Evolutionary conservation across 208 protist genomes (phyloP), one percentile per base, ranked within the genome.

Genomic region (Wallacemonas sp.): DNA sequence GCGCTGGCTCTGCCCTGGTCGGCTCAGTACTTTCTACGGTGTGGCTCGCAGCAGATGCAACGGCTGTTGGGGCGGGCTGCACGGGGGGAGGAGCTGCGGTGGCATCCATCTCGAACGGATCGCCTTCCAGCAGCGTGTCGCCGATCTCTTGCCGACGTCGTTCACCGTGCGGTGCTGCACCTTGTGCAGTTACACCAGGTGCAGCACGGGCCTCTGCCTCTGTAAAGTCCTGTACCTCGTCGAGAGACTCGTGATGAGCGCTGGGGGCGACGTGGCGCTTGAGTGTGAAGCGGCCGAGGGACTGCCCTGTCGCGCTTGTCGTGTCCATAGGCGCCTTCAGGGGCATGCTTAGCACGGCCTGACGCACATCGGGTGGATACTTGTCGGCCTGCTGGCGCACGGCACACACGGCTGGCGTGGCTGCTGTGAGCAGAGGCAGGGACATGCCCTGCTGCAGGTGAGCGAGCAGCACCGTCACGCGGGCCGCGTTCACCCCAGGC

Each of bases 401-500:
- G 0, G 59, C 36, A 34, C 21, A 28, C 31, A 83, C 68, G 11
- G 76, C 62, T 2, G 70, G 51, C 42, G 75, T 78, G 36, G 62
- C 54, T 14, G 67, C 61, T 2, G 79, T 90, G 15, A 95, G 53
- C 55, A 83, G 70, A 24, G 89, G 81, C 19, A 79, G 66, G 11
- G 45, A 60, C 81, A 89, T 89, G 56, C 89, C 89, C 41, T 68
- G 49, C 72, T 95, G 89, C 45, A 92, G 60, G 49, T 88, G 76
- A 9, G 82, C 84, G 2, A 92, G 55, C 24, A 95, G 68, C 15
- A 95, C 81, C 31, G 80, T 89, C 17, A 84, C 58, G 41, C 85
- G 78, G 31, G 89, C 89, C 8, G 71, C 68, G 27, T 80, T 69
- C 58, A 82, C 81, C 51, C 73, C 68, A 1, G 78, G 55, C 19